Conservation (phyloP, 257 asterid genomes). For the Solanum raphanifolium region DNA sequence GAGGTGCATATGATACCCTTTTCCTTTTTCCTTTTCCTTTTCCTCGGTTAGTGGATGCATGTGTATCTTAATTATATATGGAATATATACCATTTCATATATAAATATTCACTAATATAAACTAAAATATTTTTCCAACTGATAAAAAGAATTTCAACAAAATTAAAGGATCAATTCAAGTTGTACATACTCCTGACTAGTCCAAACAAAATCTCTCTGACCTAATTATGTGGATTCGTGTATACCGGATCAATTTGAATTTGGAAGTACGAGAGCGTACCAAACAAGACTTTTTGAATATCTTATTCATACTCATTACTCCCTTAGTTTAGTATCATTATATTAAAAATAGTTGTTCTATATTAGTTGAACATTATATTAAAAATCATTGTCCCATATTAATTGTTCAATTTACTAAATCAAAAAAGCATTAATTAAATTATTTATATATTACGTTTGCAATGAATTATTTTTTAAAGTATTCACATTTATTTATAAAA, state of each 20-base stretch:
- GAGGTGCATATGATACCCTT: conserved; percentile 50
- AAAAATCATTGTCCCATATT: too few relatives aligned
- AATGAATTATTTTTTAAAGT: too few relatives aligned
- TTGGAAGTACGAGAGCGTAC: neutral
- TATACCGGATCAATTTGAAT: neutral
- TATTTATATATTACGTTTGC: neutral
- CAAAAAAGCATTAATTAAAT: too few relatives aligned
- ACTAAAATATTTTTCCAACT: neutral
- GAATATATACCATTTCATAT: conserved; percentile 25
- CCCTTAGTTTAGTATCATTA: neutral
- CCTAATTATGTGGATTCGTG: neutral
- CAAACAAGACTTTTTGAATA: neutral
- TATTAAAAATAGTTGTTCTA: too few relatives aligned
- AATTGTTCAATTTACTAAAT: too few relatives aligned
- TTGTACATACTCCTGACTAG: neutral
- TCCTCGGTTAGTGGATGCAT: conserved; percentile 35
- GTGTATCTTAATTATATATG: conserved; percentile 37
- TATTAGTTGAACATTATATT: too few relatives aligned
- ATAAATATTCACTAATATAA: conserved; percentile 9
- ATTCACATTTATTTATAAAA: too few relatives aligned
- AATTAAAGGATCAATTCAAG: neutral
- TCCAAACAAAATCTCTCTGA: neutral
- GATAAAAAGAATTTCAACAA: neutral
- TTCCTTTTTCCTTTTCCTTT: conserved; percentile 40
- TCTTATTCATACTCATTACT: neutral